Evolutionary conservation across 2,329 filamentous ascomycete genomes (phyloP), one percentile per base, ranked within the genome.

Genomic region (Didymella exigua): DNA sequence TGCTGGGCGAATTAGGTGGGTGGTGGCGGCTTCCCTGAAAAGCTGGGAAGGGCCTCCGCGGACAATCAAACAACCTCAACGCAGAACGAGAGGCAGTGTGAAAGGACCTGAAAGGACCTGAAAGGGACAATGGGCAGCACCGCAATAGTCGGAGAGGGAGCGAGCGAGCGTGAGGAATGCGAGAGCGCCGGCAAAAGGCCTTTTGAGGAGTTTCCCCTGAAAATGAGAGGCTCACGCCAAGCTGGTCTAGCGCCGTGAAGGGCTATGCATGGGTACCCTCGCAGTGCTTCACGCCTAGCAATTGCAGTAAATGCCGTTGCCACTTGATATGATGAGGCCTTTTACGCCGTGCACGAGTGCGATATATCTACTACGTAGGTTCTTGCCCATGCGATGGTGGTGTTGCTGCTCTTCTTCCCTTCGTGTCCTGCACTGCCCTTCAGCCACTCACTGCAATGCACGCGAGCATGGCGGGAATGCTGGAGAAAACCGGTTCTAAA

Each of bases 161-260:
- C 59, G 66, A 69, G 68, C 67, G 66, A 66, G 65, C 49, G 64
- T 64, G 59, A 60, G 59, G 65, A 69, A 67, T 69, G 67, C 58
- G 59, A 60, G 63, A 62, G 65, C 58, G 67, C 61, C 65, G 63
- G 65, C 51, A 64, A 54, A 64, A 60, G 61, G 61, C 61, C 62
- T 61, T 71, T 71, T 71, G 60, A 66, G 61, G 49, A 67, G 60
- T 56, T 68, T 63, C 66, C 66, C 66, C 66, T 68, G 66, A 68
- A 67, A 67, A 65, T 63, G 58, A 63, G 59, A 67, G 60, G 59
- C 56, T 59, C 53, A 46, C 52, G 63, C 65, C 66, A 67, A 67
- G 65, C 59, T 59, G 45, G 56, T 47, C 54, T 67, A 68, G 65
- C 49, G 63, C 60, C 38, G 60, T 63, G 55, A 60, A 54, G 57